Conservation (phyloP, 1,139 yeast species). For the Taphrina sp. region DNA sequence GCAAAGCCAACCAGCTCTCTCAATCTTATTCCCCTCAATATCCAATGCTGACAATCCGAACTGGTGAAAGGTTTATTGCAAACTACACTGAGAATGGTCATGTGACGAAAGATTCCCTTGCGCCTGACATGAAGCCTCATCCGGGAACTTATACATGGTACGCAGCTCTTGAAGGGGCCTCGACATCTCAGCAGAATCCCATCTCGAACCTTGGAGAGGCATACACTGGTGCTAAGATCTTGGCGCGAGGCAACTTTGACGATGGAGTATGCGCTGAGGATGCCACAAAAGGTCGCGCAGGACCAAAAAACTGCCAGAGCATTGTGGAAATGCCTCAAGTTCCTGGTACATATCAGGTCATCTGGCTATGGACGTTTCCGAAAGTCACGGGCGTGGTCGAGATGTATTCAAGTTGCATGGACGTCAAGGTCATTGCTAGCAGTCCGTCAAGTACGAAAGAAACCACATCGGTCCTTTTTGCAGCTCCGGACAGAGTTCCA, state of each 20-base stretch:
- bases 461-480: no score
- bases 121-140: conserved; percentile 38
- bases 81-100: conserved; percentile 39
- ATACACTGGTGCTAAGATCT: conserved; percentile 29
- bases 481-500: no score
- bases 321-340: conserved; percentile 34
- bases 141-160: conserved; percentile 38
- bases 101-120: conserved; percentile 37
- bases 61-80: conserved; percentile 37
- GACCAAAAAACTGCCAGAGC: conserved; percentile 36
- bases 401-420: conserved; percentile 39
- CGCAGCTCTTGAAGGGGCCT: conserved; percentile 2
- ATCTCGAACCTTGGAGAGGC: conserved; percentile 34
- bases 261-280: conserved; percentile 38
- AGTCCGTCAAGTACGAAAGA: not conserved
- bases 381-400: conserved; percentile 37
- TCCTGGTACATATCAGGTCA: conserved; percentile 36
- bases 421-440: conserved; percentile 34
- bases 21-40: conserved; percentile 36
- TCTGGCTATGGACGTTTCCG: conserved; percentile 40
- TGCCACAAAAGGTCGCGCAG: conserved; percentile 34
- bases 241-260: conserved; percentile 38
- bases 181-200: conserved; percentile 33
- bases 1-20: conserved; percentile 35
- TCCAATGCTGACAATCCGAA: conserved; percentile 37